Evolutionary conservation across 2,329 filamentous ascomycete species (phyloP).

Genomic region (Metarhizium sp.): DNA sequence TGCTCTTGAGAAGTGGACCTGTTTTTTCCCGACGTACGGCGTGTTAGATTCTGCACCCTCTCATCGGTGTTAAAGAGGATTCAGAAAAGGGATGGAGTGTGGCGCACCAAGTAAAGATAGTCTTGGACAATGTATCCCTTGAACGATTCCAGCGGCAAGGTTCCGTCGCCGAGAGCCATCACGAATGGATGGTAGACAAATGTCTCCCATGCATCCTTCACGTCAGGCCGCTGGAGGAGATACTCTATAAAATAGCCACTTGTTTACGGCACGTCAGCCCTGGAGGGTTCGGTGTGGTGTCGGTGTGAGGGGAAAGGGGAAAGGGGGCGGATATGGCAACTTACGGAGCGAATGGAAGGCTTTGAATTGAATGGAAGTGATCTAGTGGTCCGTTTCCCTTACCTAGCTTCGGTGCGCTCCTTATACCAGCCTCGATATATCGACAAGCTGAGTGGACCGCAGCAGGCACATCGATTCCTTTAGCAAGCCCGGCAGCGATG

Average conservation of each 20-base stretch:
- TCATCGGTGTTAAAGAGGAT: neutral
- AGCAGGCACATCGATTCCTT: slow-evolving; percentile 42
- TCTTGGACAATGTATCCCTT: slow-evolving; percentile 88
- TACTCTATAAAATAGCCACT: slow-evolving; percentile 79
- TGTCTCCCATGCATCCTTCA: slow-evolving; percentile 62
- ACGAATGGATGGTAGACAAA: slow-evolving; percentile 83
- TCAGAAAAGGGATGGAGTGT: neutral
- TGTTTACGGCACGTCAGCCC: neutral
- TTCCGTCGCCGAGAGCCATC: slow-evolving; percentile 63
- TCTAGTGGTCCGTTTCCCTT: slow-evolving; percentile 64
- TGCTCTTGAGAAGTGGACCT: slow-evolving; percentile 77
- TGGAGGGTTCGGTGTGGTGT: neutral
- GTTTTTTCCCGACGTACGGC: slow-evolving; percentile 19
- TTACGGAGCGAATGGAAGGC: slow-evolving; percentile 58
- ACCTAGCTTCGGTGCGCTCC: slow-evolving; percentile 52
- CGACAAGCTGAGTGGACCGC: slow-evolving; percentile 60
- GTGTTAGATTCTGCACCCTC: neutral
- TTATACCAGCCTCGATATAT: slow-evolving; percentile 65
- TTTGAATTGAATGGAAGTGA: slow-evolving; percentile 65
- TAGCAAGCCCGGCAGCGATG: slow-evolving; percentile 63
- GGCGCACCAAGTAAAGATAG: slow-evolving; percentile 71
- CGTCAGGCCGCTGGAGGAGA: slow-evolving; percentile 63
- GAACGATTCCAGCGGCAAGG: slow-evolving; percentile 66
- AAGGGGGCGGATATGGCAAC: slow-evolving; percentile 13
- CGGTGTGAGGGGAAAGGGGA: neutral